These are phyloP conservation scores for Exserohilum rostratum DNA, from an alignment of 2,329 filamentous ascomycete genomes.

Conservation along the genomic window DNA sequence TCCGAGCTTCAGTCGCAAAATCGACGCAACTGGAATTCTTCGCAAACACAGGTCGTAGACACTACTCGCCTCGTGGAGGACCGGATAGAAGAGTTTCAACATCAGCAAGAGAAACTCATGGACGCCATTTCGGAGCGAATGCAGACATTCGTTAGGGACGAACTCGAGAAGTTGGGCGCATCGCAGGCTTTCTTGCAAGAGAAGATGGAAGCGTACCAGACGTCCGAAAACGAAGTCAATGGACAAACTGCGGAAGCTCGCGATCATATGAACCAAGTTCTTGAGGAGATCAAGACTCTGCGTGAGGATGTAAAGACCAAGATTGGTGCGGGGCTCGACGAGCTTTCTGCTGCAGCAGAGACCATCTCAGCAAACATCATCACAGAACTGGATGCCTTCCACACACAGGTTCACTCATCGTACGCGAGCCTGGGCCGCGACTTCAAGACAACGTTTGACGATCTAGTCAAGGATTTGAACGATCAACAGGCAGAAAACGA, in stretches of 20 bases:
- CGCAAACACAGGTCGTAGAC: constrained; percentile 75
- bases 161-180: constrained; percentile 72
- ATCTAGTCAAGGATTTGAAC: constrained; percentile 74
- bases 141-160: constrained; percentile 75
- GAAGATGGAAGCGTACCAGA: constrained; percentile 70
- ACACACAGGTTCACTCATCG: constrained; percentile 79
- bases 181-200: constrained; percentile 74
- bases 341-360: constrained; percentile 82
- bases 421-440: constrained; percentile 84
- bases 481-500: constrained; percentile 80
- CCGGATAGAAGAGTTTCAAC: constrained; percentile 73
- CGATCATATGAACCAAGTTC: constrained; percentile 85
- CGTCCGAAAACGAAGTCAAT: constrained; percentile 71
- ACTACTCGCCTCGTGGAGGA: constrained; percentile 79
- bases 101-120: constrained; percentile 74
- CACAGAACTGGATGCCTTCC: constrained; percentile 82
- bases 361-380: constrained; percentile 89
- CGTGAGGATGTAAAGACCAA: constrained; percentile 85
- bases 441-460: constrained; percentile 84
- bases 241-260: constrained; percentile 72
- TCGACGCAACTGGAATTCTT: constrained; percentile 76
- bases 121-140: constrained; percentile 72
- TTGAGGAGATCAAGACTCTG: constrained; percentile 90
- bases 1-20: constrained; percentile 84
- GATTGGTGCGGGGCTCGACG: constrained; percentile 82